phyloP scores from a whole-genome alignment of 2,329 filamentous ascomycete genomes.

The Drechslerella coelobrocha region DNA sequence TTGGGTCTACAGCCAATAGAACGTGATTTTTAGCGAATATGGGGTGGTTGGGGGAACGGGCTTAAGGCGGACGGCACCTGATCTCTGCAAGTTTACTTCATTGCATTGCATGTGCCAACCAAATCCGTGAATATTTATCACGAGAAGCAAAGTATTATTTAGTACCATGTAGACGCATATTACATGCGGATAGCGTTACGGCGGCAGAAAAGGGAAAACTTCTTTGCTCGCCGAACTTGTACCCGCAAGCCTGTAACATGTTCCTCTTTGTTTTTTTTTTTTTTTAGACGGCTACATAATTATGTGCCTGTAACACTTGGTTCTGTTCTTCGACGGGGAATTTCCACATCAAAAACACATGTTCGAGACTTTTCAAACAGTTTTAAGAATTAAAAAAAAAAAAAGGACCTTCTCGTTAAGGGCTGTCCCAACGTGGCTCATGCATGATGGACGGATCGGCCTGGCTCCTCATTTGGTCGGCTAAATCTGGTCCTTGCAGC shows the following conservation, averaged over 20 bases:
- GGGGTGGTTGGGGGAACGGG: conserved; percentile 28
- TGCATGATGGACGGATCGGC: conserved; percentile 50
- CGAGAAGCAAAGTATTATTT: conserved; percentile 24
- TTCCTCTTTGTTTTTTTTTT: conserved; percentile 2
- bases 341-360: too few relatives aligned
- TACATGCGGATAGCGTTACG: not conserved
- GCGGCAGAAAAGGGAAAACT: not conserved
- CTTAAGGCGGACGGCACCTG: conserved; percentile 45
- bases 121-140: conserved; percentile 35
- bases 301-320: too few relatives aligned
- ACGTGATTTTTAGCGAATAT: conserved; percentile 50
- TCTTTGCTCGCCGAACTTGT: conserved; percentile 28
- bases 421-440: conserved; percentile 48
- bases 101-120: conserved; percentile 51
- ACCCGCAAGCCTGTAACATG: not conserved
- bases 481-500: conserved; percentile 52
- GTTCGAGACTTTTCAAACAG: not conserved
- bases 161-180: not conserved
- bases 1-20: conserved; percentile 47
- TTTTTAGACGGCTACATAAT: conserved; percentile 15
- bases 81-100: conserved; percentile 50
- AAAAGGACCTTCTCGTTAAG: conserved; percentile 40
- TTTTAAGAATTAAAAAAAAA: not conserved
- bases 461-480: conserved; percentile 50
- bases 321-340: too few relatives aligned